Evolutionary conservation across 2,329 filamentous ascomycete genomes (phyloP), one percentile per base, ranked within the genome.

Genomic region (Paraphaeosphaeria minitans): DNA sequence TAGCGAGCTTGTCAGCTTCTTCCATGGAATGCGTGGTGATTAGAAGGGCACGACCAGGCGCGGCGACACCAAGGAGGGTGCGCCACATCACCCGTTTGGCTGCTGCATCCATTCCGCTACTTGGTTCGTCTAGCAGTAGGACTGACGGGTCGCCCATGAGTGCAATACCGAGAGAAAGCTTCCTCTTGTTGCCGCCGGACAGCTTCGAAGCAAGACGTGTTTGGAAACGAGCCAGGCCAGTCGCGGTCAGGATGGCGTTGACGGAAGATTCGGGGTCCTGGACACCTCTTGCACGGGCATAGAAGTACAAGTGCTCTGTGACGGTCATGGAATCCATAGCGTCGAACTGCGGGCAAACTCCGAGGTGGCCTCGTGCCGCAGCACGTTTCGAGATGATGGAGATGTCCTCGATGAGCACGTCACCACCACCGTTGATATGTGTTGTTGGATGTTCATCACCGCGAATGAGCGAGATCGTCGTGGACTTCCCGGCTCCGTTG

Each of bases 21-120:
- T 97, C 93, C 93, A 97, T 97, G 50, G 87, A 91, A 75, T 98
- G 94, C 0, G 94, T 97, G 0, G 94, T 97, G 19, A 98, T 84
- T 1, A 98, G 82, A 16, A 97, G 86, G 0, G 89, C 91, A n/a
- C 93, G 85, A 0, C 92, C 92, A 0, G 87, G 72, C 9, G 70
- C 85, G 0, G 89, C 88, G 3, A 93, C 88, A 1, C 87, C 84
- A 3, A 86, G 85, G 0, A 97, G 82, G 0, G 93, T 96, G 57
- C 87, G 87, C 94, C 94, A 97, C 91, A 98, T 96, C 64, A 96
- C 85, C 43, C 94, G 86, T 76, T 97, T 97, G 0, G 92, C 89
- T 0, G 92, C 92, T 0, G 93, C 93, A 68, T 98, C 94, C 80
- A 97, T 90, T 0, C 93, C 93, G 0, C 89, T 93, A 0, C 87